These are phyloP conservation scores for Teunomyces funiuensis DNA, from an alignment of 805 yeast species.

Conservation along the genomic window DNA sequence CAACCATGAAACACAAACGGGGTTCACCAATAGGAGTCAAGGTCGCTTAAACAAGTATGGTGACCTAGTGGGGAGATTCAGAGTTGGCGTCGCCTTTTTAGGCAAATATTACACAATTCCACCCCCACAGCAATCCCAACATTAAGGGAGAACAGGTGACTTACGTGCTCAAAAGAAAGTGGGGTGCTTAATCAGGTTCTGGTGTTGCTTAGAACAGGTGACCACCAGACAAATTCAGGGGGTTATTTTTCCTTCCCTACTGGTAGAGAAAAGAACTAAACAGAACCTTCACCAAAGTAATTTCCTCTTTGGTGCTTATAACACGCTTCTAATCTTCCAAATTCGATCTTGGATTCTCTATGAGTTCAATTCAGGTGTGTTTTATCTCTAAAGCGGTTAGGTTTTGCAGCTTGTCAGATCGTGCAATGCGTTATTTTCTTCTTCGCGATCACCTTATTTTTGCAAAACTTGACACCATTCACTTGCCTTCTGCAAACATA, in stretches of 20 bases:
- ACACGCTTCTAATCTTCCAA: not conserved
- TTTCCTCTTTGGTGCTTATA: not conserved
- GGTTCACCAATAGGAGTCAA: not conserved
- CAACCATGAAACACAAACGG: not conserved
- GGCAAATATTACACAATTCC: not conserved
- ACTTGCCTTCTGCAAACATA: no score
- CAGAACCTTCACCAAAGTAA: not conserved
- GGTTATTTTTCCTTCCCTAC: not conserved
- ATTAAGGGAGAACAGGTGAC: constrained; percentile 3
- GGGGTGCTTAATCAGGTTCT: constrained; percentile 6
- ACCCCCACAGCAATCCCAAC: constrained; percentile 3
- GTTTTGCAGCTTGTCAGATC: not conserved
- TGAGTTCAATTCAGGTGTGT: not conserved
- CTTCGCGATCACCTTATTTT: not conserved
- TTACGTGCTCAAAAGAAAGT: not conserved
- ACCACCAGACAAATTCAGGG: not conserved
- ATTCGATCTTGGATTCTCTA: not conserved
- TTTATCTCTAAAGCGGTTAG: not conserved
- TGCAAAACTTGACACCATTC: not conserved
- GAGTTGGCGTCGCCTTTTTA: not conserved
- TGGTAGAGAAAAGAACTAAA: not conserved
- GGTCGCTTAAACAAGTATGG: not conserved
- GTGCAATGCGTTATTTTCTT: not conserved
- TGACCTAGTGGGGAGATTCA: constrained; percentile 5
- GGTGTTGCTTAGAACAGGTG: not conserved